These are phyloP conservation scores for Aspergillus novofumigatus DNA, from an alignment of 2,329 filamentous ascomycete species.

Conservation along the genomic window DNA sequence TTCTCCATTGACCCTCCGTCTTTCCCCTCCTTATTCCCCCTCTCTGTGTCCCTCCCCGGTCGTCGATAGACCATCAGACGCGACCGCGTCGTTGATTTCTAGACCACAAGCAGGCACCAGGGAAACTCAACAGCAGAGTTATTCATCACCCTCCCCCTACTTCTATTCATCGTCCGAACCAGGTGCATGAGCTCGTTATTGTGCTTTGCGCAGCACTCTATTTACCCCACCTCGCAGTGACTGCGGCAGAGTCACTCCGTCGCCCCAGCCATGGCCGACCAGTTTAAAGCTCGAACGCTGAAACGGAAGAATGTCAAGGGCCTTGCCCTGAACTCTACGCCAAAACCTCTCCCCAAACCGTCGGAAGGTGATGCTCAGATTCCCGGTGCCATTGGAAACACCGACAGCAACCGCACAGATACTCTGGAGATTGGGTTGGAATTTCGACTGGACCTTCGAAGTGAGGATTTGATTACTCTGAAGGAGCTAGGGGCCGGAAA, in stretches of 20 bases:
- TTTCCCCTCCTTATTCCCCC: background rate
- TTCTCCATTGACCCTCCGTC: background rate
- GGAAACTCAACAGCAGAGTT: background rate
- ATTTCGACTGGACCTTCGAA: constrained; percentile 87
- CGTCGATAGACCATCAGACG: background rate
- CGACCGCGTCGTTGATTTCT: background rate
- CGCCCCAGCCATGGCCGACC: constrained; percentile 50
- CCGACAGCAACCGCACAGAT: constrained; percentile 58
- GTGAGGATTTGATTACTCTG: constrained; percentile 86
- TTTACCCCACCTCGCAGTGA: constrained; percentile 3
- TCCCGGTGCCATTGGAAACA: constrained; percentile 56
- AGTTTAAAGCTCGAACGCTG: constrained; percentile 70
- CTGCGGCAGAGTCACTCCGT: background rate
- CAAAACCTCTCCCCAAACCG: constrained; percentile 63
- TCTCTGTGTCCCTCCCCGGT: background rate
- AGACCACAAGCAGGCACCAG: background rate
- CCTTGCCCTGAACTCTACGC: constrained; percentile 76
- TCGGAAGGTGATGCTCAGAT: constrained; percentile 67
- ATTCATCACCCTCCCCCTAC: background rate
- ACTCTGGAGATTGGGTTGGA: constrained; percentile 94
- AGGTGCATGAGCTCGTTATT: background rate
- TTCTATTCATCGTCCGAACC: background rate
- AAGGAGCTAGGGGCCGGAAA: constrained; percentile 96
- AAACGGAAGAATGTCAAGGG: constrained; percentile 99
- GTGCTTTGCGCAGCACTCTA: background rate